phyloP scores from a whole-genome alignment of 257 asterid genomes.

The Linderniella brevidens region DNA sequence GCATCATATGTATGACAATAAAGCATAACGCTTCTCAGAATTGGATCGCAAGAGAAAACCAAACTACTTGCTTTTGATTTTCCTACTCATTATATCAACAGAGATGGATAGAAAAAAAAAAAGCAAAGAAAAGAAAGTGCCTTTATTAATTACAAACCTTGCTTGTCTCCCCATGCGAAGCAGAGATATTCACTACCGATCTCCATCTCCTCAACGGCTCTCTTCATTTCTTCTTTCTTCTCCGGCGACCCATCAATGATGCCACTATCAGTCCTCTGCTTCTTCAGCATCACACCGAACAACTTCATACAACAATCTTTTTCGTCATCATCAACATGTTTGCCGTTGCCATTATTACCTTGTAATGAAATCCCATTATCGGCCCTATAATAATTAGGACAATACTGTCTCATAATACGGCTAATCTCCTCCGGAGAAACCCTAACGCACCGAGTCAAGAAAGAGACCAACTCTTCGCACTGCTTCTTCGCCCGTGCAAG shows the following conservation, averaged over 20 bases:
- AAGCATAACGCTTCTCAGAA: too few relatives aligned
- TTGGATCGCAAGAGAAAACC: too few relatives aligned
- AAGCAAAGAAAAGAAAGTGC: too few relatives aligned
- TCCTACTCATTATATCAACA: too few relatives aligned
- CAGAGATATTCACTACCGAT: slow-evolving; percentile 18
- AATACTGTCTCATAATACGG: slow-evolving; percentile 21
- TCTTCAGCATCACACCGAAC: slow-evolving; percentile 59
- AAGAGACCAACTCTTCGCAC: slow-evolving; percentile 45
- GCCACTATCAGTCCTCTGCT: slow-evolving; percentile 31
- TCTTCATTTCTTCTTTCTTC: slow-evolving; percentile 25
- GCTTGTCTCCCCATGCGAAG: slow-evolving; percentile 24
- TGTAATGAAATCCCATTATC: slow-evolving; percentile 2
- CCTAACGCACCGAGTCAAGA: slow-evolving; percentile 35
- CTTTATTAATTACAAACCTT: slow-evolving; percentile 22
- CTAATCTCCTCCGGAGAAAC: slow-evolving; percentile 43
- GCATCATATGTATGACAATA: too few relatives aligned
- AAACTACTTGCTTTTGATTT: too few relatives aligned
- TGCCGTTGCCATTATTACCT: slow-evolving; percentile 1
- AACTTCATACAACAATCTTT: slow-evolving; percentile 36
- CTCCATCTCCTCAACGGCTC: too few relatives aligned
- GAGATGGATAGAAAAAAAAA: too few relatives aligned
- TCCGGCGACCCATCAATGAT: slow-evolving; percentile 2
- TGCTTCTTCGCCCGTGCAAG: slow-evolving; percentile 45
- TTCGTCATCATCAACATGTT: slow-evolving; percentile 24
- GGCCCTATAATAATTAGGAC: slow-evolving; percentile 6